Evolutionary conservation across 2,329 filamentous ascomycete genomes (phyloP), one percentile per base, ranked within the genome.

Genomic region (Hymenoscyphus salicellus): DNA sequence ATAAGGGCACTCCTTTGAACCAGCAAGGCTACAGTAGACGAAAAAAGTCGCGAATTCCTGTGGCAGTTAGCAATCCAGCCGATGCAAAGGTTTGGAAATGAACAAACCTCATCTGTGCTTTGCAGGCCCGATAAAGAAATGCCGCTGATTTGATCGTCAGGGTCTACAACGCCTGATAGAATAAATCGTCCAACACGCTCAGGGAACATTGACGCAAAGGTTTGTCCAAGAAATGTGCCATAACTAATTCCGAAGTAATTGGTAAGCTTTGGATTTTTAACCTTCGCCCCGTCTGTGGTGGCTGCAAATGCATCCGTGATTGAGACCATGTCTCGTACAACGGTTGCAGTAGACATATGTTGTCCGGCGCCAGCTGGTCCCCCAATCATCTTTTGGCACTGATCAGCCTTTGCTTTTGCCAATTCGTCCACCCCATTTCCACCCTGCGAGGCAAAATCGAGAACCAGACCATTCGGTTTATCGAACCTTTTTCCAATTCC

Each of bases 221-320:
- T 78, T 46, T 77, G 77, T 0, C 78, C 78, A 10, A 80, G 71
- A 7, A 78, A 68, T 1, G 77, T 78, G 6, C 79, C 79, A 64
- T 84, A 84, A 4, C 80, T 82, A 52, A 82, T 77, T 0, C 82
- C 81, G 73, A 80, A 78, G 68, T 82, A 84, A 68, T 80, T 79
- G 5, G 60, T 46, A 3, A 60, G 26, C 16, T 20, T 33, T 14
- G 62, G 11, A 43, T 63, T 41, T 16, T 57, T 23, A 2, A 63
- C 46, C 5, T 46, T 55, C 30, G 28, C 23, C 5, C 38, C 56
- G 7, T 63, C 57, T 2, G 43, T n/a, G 3, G 8, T 80, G 70
- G 16, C 78, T 28, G 62, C 62, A 36, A 33, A 63, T 14, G 57
- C 56, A 30, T 63, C 62, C 6, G 60, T 57, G 32, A 63, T 55